Base-by-base conservation (phyloP, 2,329 filamentous ascomycete species). In the Trichoderma lentiforme region DNA sequence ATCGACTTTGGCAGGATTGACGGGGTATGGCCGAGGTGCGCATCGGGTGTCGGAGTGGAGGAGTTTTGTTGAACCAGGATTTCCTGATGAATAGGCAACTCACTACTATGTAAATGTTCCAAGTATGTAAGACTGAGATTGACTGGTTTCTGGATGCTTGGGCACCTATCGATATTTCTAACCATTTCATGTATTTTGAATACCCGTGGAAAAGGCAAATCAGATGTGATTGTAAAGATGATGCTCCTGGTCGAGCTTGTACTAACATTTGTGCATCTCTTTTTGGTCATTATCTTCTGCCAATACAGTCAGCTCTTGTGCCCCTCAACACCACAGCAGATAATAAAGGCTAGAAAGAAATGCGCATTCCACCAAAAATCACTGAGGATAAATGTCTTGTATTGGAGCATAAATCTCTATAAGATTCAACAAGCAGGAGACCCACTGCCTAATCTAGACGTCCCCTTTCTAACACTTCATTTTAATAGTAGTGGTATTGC, bases 21-120 rank as follows among this genome's bases (percentile, higher is more conserved):
- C 80, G 51, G 84, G 84, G 5, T 79, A 80, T 32, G 84, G 82
- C 1, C 80, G 82, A 39, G 86, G 86, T 11, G 81, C 84, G 81
- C 81, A 83, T 73, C 81, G 86, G 7, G 85, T 88, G 21, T 79
- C 78, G 57, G 84, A 86, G 71, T 88, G 86, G 86, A 81, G 81
- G 72, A 82, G 79, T 53, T 86, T 85, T 77, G 83, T 88, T 18
- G 81, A 82, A 73, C 82, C 82, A 7, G 85, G 84, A 4, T 73
- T 78, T 51, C 82, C 83, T 56, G 81, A 82, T 53, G 78, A 75
- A 34, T 34, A 14, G 57, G 28, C n/a, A 21, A n/a, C 39, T 11
- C 7, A 7, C 9, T 57, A 14, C 15, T 11, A 39, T 58, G 11
- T 30, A 2, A 67, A 32, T 15, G 34, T 15, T 15, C 18, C 34